These are phyloP conservation scores for Aspergillus ellipticus DNA, from an alignment of 495 filamentous ascomycete species.

Conservation along the genomic window DNA sequence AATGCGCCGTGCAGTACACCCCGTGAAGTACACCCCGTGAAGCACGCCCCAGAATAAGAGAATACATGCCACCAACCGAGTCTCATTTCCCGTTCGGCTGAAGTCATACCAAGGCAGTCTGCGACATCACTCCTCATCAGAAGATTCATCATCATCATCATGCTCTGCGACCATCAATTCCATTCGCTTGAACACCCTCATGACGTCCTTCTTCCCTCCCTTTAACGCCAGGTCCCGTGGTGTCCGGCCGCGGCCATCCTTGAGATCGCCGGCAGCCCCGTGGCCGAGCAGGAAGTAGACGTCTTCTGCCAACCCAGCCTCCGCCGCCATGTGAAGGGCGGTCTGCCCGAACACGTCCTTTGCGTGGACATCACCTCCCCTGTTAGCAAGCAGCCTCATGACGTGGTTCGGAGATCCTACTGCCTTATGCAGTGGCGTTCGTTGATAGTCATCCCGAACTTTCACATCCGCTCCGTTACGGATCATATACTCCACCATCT, in stretches of 20 bases:
- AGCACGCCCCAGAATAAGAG: no score
- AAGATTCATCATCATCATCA: background rate
- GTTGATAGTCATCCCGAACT: slow-evolving; percentile 18
- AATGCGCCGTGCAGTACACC: background rate
- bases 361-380: slow-evolving; percentile 19
- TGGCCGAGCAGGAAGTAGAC: slow-evolving; percentile 25
- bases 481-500: slow-evolving; percentile 37
- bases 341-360: slow-evolving; percentile 30
- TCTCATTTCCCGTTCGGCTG: background rate
- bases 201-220: slow-evolving; percentile 11
- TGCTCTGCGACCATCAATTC: slow-evolving; percentile 13
- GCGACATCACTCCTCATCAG: no score
- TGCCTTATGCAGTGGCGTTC: slow-evolving; percentile 22
- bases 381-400: slow-evolving; percentile 23
- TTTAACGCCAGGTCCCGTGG: slow-evolving; percentile 17
- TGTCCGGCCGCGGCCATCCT: slow-evolving; percentile 25
- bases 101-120: no score
- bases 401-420: slow-evolving; percentile 26
- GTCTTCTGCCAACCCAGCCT: slow-evolving; percentile 21
- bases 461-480: slow-evolving; percentile 32
- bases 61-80: background rate
- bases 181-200: slow-evolving; percentile 17
- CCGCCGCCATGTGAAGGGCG: slow-evolving; percentile 29
- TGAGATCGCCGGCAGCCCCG: slow-evolving; percentile 15
- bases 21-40: no score